A percentile compares a stretch with the other conserved stretches of the same genome.
Conservation (phyloP, 345 rosid species). For the Linum tenue region DNA sequence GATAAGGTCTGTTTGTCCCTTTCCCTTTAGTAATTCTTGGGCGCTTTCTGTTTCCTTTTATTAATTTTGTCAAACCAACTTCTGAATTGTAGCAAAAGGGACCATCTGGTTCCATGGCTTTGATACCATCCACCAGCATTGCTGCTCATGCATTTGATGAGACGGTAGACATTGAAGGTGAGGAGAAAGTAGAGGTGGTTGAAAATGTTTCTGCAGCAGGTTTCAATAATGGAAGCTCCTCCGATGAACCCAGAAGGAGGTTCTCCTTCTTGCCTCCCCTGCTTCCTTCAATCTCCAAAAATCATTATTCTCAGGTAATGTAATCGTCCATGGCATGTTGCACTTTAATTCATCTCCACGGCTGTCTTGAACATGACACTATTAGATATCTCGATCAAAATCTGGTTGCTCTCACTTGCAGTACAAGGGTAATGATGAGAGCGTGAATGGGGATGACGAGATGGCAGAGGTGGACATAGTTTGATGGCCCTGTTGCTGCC, state of each 20-base stretch:
- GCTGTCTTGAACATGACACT: neutral
- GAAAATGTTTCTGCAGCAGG: constrained; percentile 17
- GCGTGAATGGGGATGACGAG: constrained; percentile 32
- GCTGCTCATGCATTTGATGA: constrained; percentile 56
- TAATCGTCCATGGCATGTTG: neutral
- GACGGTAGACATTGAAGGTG: constrained; percentile 41
- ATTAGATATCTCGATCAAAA: neutral
- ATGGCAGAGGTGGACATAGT: constrained; percentile 22
- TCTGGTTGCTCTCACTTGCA: constrained; percentile 16
- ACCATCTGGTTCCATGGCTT: constrained; percentile 18
- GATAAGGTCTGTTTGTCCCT: constrained; percentile 38
- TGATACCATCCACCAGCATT: constrained; percentile 55
- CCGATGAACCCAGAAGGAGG: constrained; percentile 16
- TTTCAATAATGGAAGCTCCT: constrained; percentile 10
- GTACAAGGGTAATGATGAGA: constrained; percentile 37
- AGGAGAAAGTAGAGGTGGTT: constrained; percentile 35
- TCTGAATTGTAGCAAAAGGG: constrained; percentile 27
- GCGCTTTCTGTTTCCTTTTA: neutral
- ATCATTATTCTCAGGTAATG: constrained; percentile 36
- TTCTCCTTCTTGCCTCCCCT: constrained; percentile 38
- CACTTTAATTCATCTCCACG: neutral
- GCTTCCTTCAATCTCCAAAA: constrained; percentile 36
- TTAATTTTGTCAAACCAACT: neutral
- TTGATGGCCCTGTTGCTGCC: neutral
- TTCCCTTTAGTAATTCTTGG: neutral